These are phyloP conservation scores for Sugiyamaella sp. DNA, from an alignment of 1,139 yeast genomes.

Conservation along the genomic window DNA sequence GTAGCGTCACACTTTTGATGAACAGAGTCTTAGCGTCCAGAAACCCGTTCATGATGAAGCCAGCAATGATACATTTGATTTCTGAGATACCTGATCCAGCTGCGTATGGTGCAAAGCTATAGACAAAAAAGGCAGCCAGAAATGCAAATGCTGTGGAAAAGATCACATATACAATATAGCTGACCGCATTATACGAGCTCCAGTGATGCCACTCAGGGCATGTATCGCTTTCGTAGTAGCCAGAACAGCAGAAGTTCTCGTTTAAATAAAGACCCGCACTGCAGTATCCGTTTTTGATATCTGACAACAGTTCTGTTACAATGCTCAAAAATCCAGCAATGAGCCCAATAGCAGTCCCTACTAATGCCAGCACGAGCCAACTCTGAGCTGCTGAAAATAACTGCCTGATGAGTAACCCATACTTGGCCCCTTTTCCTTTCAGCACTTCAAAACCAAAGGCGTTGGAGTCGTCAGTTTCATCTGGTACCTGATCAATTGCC, in stretches of 20 bases:
- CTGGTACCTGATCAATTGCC: neutral
- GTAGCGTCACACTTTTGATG: conserved; percentile 79
- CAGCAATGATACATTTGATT: conserved; percentile 92
- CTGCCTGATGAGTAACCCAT: conserved; percentile 31
- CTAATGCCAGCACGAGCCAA: conserved; percentile 74
- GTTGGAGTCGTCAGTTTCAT: conserved; percentile 1
- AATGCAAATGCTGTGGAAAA: conserved; percentile 66
- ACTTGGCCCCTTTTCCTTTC: conserved; percentile 3
- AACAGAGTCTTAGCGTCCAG: conserved; percentile 71
- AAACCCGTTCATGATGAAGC: conserved; percentile 80
- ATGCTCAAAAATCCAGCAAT: conserved; percentile 83
- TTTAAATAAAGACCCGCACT: conserved; percentile 68
- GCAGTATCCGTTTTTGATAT: conserved; percentile 79
- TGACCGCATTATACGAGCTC: conserved; percentile 44
- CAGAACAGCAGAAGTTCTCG: conserved; percentile 81
- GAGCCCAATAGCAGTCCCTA: conserved; percentile 76
- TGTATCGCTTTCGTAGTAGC: conserved; percentile 46
- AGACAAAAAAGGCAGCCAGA: conserved; percentile 68
- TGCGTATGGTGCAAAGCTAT: conserved; percentile 79
- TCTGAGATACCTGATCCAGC: conserved; percentile 98
- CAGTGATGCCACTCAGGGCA: conserved; percentile 46
- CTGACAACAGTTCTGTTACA: conserved; percentile 84
- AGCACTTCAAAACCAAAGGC: conserved; percentile 9
- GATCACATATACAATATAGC: conserved; percentile 61
- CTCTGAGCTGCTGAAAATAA: conserved; percentile 58